Evolutionary conservation across 768 basidiomycete genomes (phyloP), one percentile per base, ranked within the genome.

Genomic region (Cubamyces lactineus): DNA sequence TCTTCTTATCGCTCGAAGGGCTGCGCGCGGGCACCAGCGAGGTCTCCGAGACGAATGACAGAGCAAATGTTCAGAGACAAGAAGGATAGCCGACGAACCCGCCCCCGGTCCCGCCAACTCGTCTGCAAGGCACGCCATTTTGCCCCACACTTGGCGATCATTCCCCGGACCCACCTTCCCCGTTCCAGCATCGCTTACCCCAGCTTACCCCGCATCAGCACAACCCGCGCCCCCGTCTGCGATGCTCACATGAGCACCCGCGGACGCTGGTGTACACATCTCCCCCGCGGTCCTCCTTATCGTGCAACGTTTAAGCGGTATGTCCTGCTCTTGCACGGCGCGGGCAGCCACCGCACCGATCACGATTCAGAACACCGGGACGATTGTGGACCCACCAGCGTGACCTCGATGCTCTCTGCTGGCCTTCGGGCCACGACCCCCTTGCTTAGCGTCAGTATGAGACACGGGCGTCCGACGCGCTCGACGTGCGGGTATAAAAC

Each of bases 141-240:
- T 49, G 9, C 48, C 24, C 48, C 48, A n/a, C 48, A 49, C 48
- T 49, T 49, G 48, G 48, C 48, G 48, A 49, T 49, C 48, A 49
- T 16, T 28, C 28, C 21, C 23, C 5, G 24, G 24, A 17, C 24
- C 13, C 24, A 26, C 48, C 24, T 16, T 49, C 13, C 16, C 24
- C 28, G 48, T 26, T 49, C 26, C 28, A 49, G 48, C 48, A 49
- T 34, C 34, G 34, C 34, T 34, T 34, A 34, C 28, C 28, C 23
- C 47, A 26, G 1, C 47, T 4, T 17, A 17, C 21, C 26, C 48
- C 48, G 48, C 48, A 12, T 49, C 48, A 49, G 30, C 12, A 15
- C 24, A 26, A 49, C 24, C 19, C 26, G 42, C 42, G 42, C 42
- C 42, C 8, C 26, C 28, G 16, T 21, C 48, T 23, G 16, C 12